Conservation (phyloP, 2,329 filamentous ascomycete species). For the Pyrenochaeta sp. region DNA sequence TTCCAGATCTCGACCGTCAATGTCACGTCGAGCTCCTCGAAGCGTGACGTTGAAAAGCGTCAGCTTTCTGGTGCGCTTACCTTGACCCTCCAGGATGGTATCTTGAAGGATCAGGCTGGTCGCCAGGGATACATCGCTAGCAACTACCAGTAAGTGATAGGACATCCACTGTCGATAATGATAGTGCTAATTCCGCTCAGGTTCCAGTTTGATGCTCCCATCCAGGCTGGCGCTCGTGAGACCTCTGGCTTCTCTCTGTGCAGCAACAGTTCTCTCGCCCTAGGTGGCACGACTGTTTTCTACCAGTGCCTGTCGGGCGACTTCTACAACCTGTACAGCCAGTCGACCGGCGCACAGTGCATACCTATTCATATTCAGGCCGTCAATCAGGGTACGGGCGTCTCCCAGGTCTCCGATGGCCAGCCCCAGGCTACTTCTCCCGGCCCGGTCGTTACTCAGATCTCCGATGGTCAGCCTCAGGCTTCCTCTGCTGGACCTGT, state of each 20-base stretch:
- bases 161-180: no score
- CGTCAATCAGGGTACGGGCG: constrained; percentile 17
- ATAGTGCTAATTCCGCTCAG: constrained; percentile 21
- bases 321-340: constrained; percentile 87
- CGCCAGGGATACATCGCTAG: constrained; percentile 81
- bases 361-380: constrained; percentile 49
- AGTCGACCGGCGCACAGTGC: constrained; percentile 74
- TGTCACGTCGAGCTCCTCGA: constrained; percentile 42
- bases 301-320: constrained; percentile 77
- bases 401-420: constrained; percentile 43
- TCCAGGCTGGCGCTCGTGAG: constrained; percentile 74
- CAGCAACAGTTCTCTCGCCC: constrained; percentile 71
- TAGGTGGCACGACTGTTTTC: constrained; percentile 69
- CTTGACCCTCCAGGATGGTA: constrained; percentile 68
- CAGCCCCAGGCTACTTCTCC: constrained; percentile 32
- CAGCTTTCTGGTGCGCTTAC: constrained; percentile 60
- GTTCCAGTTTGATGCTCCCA: constrained; percentile 53
- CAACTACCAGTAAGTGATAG: constrained; percentile 70
- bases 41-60: constrained; percentile 37
- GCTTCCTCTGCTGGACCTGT: constrained; percentile 17
- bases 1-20: constrained; percentile 69
- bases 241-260: constrained; percentile 78
- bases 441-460: constrained; percentile 25
- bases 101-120: constrained; percentile 70
- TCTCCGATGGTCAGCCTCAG: constrained; percentile 38